Base-by-base conservation (phyloP, 306 rosid genomes). In the Inga laurina region DNA sequence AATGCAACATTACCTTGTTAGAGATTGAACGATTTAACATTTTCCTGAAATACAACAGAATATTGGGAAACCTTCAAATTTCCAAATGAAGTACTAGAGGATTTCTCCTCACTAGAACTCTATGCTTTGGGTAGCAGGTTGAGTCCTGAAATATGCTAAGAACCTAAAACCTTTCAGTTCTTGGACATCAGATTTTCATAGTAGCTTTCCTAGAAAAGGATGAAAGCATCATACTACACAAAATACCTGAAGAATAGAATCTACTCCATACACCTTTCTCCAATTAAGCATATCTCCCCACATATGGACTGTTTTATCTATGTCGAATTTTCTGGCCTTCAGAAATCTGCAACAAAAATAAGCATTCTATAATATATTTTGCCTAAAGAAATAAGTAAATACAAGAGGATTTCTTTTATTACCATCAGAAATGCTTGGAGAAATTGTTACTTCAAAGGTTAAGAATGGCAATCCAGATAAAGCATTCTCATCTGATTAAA, bases 251-350 rank as follows among this genome's bases (percentile, higher is more conserved):
- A 91, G 76, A 79, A 96, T 89, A 74, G 93, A 88, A 81, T 96
- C 97, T 78, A 82, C 91, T 77, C 92, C 91, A 41, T 72, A 79
- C 62, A 87, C 94, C 88, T 86, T 91, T 88, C 99, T 94, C 98
- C 99, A 96, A 70, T 81, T 90, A 70, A 96, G 95, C 99, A 94
- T 96, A 75, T 94, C 98, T 27, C 68, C 88, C 98, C 98, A 96
- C 99, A 96, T 94, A 67, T 94, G 90, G 46, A 92, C 80, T 70
- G 97, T 83, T 88, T 91, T 96, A 78, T 96, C 98, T 34, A 91
- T 71, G 90, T 96, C 98, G 77, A 96, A 94, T 85, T 92, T 91
- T 85, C 99, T 90, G 45, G 98, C 99, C 87, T 91, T 96, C 70
- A 94, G 82, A 88, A 96, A 96, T 90, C 99, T 96, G 74, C 83